These are phyloP conservation scores for Colletotrichum sp. DNA, from an alignment of 2,329 filamentous ascomycete genomes.

Conservation along the genomic window DNA sequence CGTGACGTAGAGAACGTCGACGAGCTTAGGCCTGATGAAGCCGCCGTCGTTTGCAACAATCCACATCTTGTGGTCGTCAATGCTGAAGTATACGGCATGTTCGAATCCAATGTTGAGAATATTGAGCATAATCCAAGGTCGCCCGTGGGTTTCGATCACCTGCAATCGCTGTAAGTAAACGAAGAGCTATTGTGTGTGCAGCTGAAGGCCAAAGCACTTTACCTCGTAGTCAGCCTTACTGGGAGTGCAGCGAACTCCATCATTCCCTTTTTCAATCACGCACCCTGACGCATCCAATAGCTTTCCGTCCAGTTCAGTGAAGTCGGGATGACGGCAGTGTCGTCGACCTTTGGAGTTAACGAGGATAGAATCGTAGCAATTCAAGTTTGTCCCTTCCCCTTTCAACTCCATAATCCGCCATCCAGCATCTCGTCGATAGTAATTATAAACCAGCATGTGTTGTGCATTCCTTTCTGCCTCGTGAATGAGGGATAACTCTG, in stretches of 20 bases:
- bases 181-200: not conserved
- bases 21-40: constrained; percentile 54
- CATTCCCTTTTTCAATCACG: not conserved
- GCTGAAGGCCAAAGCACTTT: not conserved
- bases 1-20: constrained; percentile 33
- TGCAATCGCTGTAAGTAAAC: not conserved
- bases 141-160: not conserved
- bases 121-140: constrained; percentile 6
- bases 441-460: not conserved
- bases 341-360: constrained; percentile 66
- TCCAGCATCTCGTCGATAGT: not conserved
- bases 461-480: not conserved
- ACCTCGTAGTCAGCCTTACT: not conserved
- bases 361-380: constrained; percentile 64
- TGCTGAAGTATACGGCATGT: constrained; percentile 35
- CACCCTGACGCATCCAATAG: not conserved
- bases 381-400: not conserved
- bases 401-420: constrained; percentile 2
- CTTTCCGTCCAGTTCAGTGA: not conserved
- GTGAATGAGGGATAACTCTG: not conserved
- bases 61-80: constrained; percentile 58
- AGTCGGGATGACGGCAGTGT: constrained; percentile 41
- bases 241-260: not conserved
- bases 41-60: constrained; percentile 58
- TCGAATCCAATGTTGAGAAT: constrained; percentile 2